Base-by-base conservation (phyloP, 2,329 filamentous ascomycete species). In the Pseudomassariella vexata region DNA sequence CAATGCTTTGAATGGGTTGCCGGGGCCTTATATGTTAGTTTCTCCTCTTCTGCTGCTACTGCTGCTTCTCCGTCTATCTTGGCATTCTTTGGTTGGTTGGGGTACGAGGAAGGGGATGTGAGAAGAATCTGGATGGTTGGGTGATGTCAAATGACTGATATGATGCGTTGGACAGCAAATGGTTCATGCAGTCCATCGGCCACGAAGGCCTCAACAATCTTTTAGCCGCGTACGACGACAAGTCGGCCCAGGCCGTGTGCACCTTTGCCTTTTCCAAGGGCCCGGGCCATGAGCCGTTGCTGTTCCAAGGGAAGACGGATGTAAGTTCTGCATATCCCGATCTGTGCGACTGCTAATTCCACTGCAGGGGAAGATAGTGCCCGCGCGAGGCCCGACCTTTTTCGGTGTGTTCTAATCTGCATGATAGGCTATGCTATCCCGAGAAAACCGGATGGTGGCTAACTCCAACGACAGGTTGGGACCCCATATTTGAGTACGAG, bases 201-300 rank as follows among this genome's bases (percentile, higher is more conserved):
- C 86, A 88, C 44, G 66, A 82, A 29, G 85, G 92, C 10, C 70
- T 98, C 37, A 94, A 95, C 63, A 92, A 90, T 55, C 74, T 98
- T 42, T 79, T 98, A 24, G 81, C 79, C 32, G 87, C 82, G 6
- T 95, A 95, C 56, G 71, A 85, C 18, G 85, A 98, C 62, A 95
- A 95, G 60, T 84, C 82, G 26, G 88, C 88, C 26, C 80, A 94
- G 61, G 90, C 92, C 12, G 85, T 98, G 27, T 95, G 90, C 63
- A 98, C 92, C 1, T 98, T 98, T 62, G 92, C 81, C 16, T 95
- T 94, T 62, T 92, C 78, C 34, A 73, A 80, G 42, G 92, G 90
- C 0, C 92, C 89, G 5, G 89, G 85, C 3, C 70, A 85, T 32
- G 79, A 94, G 51, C 82, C 86, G 2, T 70, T 94, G 18, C 68